These are phyloP conservation scores for Barnettozyma wickerhamii DNA, from an alignment of 805 yeast species.

Conservation along the genomic window DNA sequence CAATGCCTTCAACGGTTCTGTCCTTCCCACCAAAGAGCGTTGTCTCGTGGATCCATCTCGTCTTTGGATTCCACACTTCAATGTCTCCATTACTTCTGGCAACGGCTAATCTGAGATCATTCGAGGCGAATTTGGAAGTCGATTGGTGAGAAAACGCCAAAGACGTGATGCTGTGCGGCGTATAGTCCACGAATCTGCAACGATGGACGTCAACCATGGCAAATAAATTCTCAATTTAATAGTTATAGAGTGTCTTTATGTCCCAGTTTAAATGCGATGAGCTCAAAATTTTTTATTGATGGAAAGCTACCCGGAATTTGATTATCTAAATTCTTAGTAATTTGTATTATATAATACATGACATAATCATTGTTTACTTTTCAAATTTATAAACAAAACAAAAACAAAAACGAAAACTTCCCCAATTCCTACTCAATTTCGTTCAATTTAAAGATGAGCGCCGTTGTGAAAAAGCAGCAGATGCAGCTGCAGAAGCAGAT, in stretches of 20 bases:
- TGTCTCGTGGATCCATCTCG: constrained; percentile 75
- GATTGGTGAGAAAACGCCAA: constrained; percentile 70
- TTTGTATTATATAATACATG: no score
- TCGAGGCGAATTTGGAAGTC: constrained; percentile 41
- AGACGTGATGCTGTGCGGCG: constrained; percentile 81
- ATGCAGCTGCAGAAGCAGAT: constrained; percentile 4
- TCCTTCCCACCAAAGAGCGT: constrained; percentile 75
- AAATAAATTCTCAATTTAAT: no score
- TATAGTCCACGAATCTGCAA: constrained; percentile 85
- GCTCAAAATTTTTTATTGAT: constrained; percentile 11
- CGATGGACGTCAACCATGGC: constrained; percentile 57
- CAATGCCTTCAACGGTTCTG: constrained; percentile 83
- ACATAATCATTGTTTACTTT: constrained; percentile 5
- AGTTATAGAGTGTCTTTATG: no score
- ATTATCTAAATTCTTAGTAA: no score
- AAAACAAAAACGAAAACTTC: background rate
- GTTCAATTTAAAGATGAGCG: constrained; percentile 6
- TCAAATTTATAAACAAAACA: background rate
- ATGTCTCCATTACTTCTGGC: constrained; percentile 94
- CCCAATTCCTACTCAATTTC: background rate
- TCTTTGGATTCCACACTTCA: constrained; percentile 90
- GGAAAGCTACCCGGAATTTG: constrained; percentile 5
- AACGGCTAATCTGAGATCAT: constrained; percentile 73
- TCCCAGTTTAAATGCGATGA: constrained; percentile 9
- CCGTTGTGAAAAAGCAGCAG: constrained; percentile 17